Evolutionary conservation across 805 yeast genomes (phyloP).

Genomic region (Kregervanrija fluxuum): DNA sequence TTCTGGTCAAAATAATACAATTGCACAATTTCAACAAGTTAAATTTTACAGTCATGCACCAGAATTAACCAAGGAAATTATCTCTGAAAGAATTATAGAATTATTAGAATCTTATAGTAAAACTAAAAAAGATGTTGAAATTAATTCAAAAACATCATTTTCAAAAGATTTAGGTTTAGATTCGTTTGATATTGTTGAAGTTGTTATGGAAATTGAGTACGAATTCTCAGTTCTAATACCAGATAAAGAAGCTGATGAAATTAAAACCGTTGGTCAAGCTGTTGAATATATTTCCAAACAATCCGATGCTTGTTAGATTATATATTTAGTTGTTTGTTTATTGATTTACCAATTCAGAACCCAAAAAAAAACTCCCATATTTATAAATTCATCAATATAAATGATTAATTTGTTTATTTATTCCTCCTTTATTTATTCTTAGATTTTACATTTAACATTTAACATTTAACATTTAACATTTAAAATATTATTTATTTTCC

Average conservation of each 20-base stretch:
- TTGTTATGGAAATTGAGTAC: slow-evolving; percentile 66
- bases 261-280: slow-evolving; percentile 91
- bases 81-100: slow-evolving; percentile 55
- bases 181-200: slow-evolving; percentile 66
- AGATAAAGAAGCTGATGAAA: slow-evolving; percentile 87
- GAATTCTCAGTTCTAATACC: slow-evolving; percentile 76
- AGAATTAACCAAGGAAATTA: slow-evolving; percentile 52
- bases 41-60: slow-evolving; percentile 52
- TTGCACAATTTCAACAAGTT: slow-evolving; percentile 1
- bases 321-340: neutral
- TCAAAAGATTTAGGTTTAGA: slow-evolving; percentile 62
- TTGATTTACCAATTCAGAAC: neutral
- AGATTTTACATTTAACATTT: too few species aligned
- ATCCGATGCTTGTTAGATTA: slow-evolving; percentile 34
- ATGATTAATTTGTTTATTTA: too few species aligned
- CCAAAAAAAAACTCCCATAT: neutral
- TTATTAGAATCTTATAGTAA: slow-evolving; percentile 60
- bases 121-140: slow-evolving; percentile 31
- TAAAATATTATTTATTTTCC: too few species aligned
- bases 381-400: neutral
- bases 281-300: slow-evolving; percentile 76
- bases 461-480: too few species aligned
- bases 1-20: too few species aligned
- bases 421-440: too few species aligned
- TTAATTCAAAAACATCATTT: slow-evolving; percentile 42